Evolutionary conservation across 1,284 basidiomycete genomes (phyloP), one percentile per base, ranked within the genome.

Genomic region (Trametes versicolor): DNA sequence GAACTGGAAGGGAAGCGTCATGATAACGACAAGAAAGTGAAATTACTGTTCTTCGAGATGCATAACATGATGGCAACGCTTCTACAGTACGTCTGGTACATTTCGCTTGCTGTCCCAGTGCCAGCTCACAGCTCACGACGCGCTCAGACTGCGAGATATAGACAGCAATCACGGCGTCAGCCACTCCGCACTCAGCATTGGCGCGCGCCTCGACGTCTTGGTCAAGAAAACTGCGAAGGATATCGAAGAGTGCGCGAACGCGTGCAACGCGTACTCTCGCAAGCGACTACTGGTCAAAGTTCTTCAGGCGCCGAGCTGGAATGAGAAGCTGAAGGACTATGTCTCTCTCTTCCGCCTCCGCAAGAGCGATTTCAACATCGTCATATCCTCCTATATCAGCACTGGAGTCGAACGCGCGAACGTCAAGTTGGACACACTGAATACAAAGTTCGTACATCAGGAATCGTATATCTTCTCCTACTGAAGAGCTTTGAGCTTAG

Each of bases 21-120:
- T 19, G 78, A 81, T 10, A 85, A 84, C 58, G 80, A 84, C 60
- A 74, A 74, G 58, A 82, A 81, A 55, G 77, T 84, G 5, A 54
- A 77, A 0, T 72, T 77, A 0, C 71, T 85, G 9, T 80, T 80
- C 56, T 64, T 79, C 17, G 76, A 81, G 67, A 85, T 85, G 81
- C 78, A 78, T 63, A 78, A 81, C 47, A 80, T 82, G 78, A 81
- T 84, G 77, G 69, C 67, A 8, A 74, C 77, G 0, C 74, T 85
- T 34, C 74, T 82, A n/a, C 76, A 80, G 83, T 83, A 60, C 25
- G 62, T n/a, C 10, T n/a, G 5, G 10, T 72, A 7, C 29, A 2
- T 78, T 72, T 13, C 2, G 34, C 60, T 34, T 51, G 74, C 13
- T n/a, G 23, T 47, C 23, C 29, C 29, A 32, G n/a, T n/a, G n/a